Conservation (phyloP, 1,284 basidiomycete species). For the Puccinia hordei region DNA sequence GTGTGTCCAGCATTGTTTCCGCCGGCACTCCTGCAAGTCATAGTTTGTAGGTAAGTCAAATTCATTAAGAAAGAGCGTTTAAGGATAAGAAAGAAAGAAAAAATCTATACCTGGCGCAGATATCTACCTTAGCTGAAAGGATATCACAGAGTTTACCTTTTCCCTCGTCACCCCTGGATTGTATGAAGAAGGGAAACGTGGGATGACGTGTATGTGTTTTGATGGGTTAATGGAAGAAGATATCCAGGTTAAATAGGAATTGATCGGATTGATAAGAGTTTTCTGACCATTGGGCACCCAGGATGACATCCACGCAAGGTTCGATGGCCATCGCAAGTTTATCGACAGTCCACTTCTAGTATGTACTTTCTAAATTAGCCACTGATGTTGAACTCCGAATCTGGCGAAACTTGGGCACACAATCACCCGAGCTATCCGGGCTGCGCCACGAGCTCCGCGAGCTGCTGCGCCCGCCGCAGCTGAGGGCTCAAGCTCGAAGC, state of each 20-base stretch:
- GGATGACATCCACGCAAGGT: conserved; percentile 44
- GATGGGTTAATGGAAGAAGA: too few relatives aligned
- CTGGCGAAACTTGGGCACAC: too few relatives aligned
- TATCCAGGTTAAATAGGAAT: neutral
- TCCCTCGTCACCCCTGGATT: conserved; percentile 49
- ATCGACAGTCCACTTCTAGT: too few relatives aligned
- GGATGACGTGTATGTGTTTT: neutral
- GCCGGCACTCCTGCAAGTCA: conserved; percentile 50
- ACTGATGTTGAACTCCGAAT: too few relatives aligned
- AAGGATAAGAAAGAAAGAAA: too few relatives aligned
- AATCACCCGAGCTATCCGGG: too few relatives aligned
- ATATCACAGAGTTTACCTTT: conserved; percentile 51
- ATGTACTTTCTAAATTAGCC: too few relatives aligned
- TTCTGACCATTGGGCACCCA: conserved; percentile 49
- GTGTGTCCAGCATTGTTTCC: conserved; percentile 51
- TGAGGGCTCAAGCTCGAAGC: too few relatives aligned
- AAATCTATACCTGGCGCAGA: conserved; percentile 43
- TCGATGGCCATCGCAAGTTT: conserved; percentile 17
- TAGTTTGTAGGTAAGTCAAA: too few relatives aligned
- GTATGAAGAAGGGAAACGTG: too few relatives aligned
- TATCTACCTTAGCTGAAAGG: conserved; percentile 40
- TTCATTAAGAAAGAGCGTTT: neutral
- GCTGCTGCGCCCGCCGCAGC: too few relatives aligned
- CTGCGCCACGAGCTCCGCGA: too few relatives aligned
- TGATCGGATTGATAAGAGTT: neutral